These are phyloP conservation scores for Globisporangium ultimum DNA, from an alignment of 352 stramenopile genomes.

Conservation along the genomic window DNA sequence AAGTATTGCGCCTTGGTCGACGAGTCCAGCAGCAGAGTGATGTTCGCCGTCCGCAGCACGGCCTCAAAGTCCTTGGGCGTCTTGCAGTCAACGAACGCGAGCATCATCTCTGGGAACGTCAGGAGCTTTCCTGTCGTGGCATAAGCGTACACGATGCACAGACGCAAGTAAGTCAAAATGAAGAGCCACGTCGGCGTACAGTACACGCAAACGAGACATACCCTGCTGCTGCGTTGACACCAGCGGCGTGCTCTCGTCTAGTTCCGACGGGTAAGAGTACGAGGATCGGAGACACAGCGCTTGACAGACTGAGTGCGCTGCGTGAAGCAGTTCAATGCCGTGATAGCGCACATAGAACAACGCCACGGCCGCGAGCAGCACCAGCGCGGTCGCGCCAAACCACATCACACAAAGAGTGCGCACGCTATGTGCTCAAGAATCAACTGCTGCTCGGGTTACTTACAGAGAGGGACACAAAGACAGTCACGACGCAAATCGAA, in stretches of 20 bases:
- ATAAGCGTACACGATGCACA: not conserved
- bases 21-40: constrained; percentile 1
- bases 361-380: constrained; percentile 1
- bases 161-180: not conserved
- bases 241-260: constrained; percentile 1
- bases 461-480: too few relatives aligned
- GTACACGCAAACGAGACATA: not conserved
- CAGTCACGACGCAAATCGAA: too few relatives aligned
- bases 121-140: not conserved
- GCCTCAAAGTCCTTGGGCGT: constrained; percentile 2
- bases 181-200: too few relatives aligned
- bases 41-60: not conserved
- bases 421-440: too few relatives aligned
- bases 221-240: not conserved
- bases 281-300: not conserved
- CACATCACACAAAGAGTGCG: constrained; percentile 3
- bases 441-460: too few relatives aligned
- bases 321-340: not conserved
- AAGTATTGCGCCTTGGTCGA: constrained; percentile 2
- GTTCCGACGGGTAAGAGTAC: not conserved
- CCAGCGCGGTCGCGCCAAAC: not conserved
- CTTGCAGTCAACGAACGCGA: constrained; percentile 2
- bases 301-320: not conserved
- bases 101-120: not conserved
- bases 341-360: constrained; percentile 2